Conservation (phyloP, 345 rosid genomes). For the Bretschneidera sinensis region DNA sequence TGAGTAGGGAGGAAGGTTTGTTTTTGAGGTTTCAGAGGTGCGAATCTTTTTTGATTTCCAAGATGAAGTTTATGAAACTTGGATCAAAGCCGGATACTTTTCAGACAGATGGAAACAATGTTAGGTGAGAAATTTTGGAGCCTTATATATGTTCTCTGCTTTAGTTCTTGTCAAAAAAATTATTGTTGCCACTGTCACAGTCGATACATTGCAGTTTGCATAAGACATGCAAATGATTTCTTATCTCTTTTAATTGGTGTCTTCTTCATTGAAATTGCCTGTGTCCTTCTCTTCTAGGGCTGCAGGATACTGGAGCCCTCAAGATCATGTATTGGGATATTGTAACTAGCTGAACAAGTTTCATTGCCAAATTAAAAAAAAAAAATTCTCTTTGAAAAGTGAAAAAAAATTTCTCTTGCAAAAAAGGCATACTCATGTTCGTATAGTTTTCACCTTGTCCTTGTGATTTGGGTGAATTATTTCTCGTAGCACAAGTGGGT, state of each 20-base stretch:
- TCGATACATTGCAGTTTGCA: slow-evolving; percentile 5
- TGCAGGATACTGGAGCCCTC: neutral
- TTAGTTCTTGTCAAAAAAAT: neutral
- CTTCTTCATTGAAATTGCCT: slow-evolving; percentile 8
- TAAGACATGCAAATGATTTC: neutral
- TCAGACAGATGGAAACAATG: slow-evolving; percentile 42
- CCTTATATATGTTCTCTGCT: neutral
- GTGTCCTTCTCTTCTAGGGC: neutral
- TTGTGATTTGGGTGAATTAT: no score
- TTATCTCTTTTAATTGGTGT: slow-evolving; percentile 2
- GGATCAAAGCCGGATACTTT: slow-evolving; percentile 81
- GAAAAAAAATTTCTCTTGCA: neutral
- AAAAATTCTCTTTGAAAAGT: neutral
- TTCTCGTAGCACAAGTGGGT: no score
- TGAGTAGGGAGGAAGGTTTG: slow-evolving; percentile 17
- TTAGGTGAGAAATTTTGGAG: slow-evolving; percentile 35
- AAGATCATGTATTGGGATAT: neutral
- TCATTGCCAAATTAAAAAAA: neutral
- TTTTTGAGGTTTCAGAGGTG: slow-evolving; percentile 11
- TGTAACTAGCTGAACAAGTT: neutral
- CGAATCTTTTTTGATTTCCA: slow-evolving; percentile 24
- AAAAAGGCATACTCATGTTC: neutral
- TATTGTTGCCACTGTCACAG: neutral
- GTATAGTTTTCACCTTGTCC: neutral
- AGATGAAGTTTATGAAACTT: slow-evolving; percentile 95